These are phyloP conservation scores for Pseudogymnoascus destructans DNA, from an alignment of 2,329 filamentous ascomycete genomes.

Conservation along the genomic window DNA sequence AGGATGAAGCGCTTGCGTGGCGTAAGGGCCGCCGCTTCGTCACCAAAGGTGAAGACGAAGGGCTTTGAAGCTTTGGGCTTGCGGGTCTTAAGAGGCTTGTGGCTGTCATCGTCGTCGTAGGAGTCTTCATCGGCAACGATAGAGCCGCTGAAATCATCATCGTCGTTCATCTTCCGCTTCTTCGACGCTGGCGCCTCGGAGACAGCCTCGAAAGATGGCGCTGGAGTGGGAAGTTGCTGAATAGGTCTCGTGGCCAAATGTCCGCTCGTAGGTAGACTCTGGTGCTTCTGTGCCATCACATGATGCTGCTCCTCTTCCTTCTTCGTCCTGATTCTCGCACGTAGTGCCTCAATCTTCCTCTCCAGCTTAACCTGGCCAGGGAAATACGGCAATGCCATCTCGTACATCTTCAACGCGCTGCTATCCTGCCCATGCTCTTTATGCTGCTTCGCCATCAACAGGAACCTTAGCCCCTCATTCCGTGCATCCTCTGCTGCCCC, in stretches of 20 bases:
- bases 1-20: slow-evolving; percentile 47
- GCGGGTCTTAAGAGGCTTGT: slow-evolving; percentile 22
- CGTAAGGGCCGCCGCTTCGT: slow-evolving; percentile 27
- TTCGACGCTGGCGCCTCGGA: slow-evolving; percentile 14
- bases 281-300: slow-evolving; percentile 9
- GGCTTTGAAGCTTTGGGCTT: slow-evolving; percentile 24
- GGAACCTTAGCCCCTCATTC: slow-evolving; percentile 68
- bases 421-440: slow-evolving; percentile 69
- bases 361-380: slow-evolving; percentile 68
- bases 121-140: slow-evolving; percentile 28
- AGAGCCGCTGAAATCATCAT: slow-evolving; percentile 26
- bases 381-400: slow-evolving; percentile 72
- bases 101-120: slow-evolving; percentile 28
- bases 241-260: slow-evolving; percentile 18
- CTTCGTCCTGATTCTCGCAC: slow-evolving; percentile 35
- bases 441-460: slow-evolving; percentile 86
- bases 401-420: slow-evolving; percentile 73
- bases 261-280: slow-evolving; percentile 11
- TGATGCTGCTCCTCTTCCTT: slow-evolving; percentile 21
- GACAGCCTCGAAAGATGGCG: slow-evolving; percentile 18
- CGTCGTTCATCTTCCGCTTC: slow-evolving; percentile 22
- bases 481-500: slow-evolving; percentile 54
- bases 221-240: slow-evolving; percentile 16
- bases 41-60: slow-evolving; percentile 19
- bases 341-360: slow-evolving; percentile 54